Percentiles rank a stretch among this genome's conserved stretches.
These are phyloP conservation scores for Phytophthora vignae DNA, from an alignment of 352 stramenopile species.

Conservation along the genomic window DNA sequence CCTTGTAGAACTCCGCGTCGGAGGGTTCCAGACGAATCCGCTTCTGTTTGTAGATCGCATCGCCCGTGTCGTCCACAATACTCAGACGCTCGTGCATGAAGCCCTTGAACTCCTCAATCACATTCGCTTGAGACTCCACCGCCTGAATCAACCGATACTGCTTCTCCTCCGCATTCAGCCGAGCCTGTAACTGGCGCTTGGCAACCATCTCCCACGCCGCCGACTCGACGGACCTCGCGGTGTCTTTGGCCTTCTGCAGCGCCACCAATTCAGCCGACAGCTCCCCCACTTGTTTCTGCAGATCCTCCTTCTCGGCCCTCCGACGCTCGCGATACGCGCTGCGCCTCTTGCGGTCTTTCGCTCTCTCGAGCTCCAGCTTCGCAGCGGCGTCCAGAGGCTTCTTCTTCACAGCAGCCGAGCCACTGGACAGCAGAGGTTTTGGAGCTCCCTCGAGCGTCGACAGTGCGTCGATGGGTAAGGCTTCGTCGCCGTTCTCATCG, in stretches of 20 bases:
- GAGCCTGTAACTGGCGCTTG: slow-evolving; percentile 23
- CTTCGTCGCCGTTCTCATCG: not conserved
- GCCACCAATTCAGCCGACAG: slow-evolving; percentile 19
- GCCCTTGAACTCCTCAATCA: slow-evolving; percentile 23
- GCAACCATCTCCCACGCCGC: slow-evolving; percentile 26
- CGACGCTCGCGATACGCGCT: slow-evolving; percentile 24
- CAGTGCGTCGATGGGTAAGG: not conserved
- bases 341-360: slow-evolving; percentile 28
- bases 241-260: slow-evolving; percentile 5
- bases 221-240: slow-evolving; percentile 7
- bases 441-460: not conserved
- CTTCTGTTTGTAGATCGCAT: slow-evolving; percentile 17
- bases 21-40: slow-evolving; percentile 25
- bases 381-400: slow-evolving; percentile 9
- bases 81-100: slow-evolving; percentile 1
- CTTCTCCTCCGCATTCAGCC: slow-evolving; percentile 20
- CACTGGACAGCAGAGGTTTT: not conserved
- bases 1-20: slow-evolving; percentile 22
- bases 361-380: slow-evolving; percentile 25
- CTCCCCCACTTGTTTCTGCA: slow-evolving; percentile 26
- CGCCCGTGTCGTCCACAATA: not conserved
- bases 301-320: slow-evolving; percentile 14
- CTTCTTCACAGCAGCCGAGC: slow-evolving; percentile 1
- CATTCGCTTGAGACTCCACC: slow-evolving; percentile 9
- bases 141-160: slow-evolving; percentile 13